Evolutionary conservation across 495 filamentous ascomycete species (phyloP), one percentile per base, ranked within the genome.

Genomic region (Elaphomyces granulatus): DNA sequence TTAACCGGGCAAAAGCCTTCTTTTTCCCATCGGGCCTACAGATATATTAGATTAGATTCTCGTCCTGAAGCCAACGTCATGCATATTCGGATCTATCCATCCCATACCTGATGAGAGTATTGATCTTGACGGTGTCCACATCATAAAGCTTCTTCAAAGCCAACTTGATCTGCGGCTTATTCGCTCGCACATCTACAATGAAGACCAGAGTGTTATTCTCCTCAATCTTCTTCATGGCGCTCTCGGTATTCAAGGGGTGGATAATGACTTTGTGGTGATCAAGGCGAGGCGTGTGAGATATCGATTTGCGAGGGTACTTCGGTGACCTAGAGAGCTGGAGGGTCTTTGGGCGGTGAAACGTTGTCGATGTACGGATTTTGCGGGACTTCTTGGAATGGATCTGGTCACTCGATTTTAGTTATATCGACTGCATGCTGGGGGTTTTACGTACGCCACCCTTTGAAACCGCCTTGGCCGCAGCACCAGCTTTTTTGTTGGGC

Each of bases 221-320:
- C 78, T 96, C 92, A 49, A 96, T 93, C 81, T 94, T 95, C 85
- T 99, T 99, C 85, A 99, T 94, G 56, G 90, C 92, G 50, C 79
- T 84, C 78, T 98, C 90, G 38, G 90, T 95, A 75, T 99, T 99
- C 45, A 98, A 73, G 42, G 70, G 70, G 72, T 83, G 75, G 51
- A 85, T 70, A 59, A 92, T 78, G 58, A 88, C 68, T 72, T 90
- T 88, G 75, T 81, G 77, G 67, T 84, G 81, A 66, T 98, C 90
- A 58, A 96, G 80, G 47, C 83, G 83, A 52, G 87, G 80, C 52
- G 74, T 76, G 56, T 90, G 83, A 41, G 84, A 78, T 60, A 99
- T 74, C 49, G 83, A 87, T 75, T 87, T 87, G 71, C 87, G 84
- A 48, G 83, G 90, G 78, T 94, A 99, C 71, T 93, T 94, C 59